Evolutionary conservation across 1,139 yeast species (phyloP), one percentile per base, ranked within the genome.

Genomic region (Entelexis sorbosivorans): DNA sequence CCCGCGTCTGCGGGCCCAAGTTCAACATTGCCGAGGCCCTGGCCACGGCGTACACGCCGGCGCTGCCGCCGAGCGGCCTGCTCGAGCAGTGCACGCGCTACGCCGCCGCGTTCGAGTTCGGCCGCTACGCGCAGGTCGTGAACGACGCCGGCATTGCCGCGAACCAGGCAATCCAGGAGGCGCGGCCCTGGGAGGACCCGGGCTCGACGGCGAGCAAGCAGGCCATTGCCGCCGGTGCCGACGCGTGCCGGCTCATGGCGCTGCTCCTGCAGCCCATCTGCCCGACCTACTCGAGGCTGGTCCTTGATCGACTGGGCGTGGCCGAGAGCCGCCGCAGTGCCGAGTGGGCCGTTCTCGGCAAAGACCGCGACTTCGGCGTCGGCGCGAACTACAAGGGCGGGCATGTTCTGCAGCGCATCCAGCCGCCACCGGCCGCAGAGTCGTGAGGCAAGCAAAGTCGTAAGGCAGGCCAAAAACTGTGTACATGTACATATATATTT

Each of bases 201-300:
- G 61, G 60, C 0, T 60, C 57, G 13, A 57, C 56, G 2, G 32
- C 14, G 13, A 38, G 50, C 10, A 60, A 61, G 38, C 79, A 75
- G 56, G 74, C 79, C 14, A 77, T 88, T 1, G 79, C 74, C 55
- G 64, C 77, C 24, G 83, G 86, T 1, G 76, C 85, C 13, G 97
- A 91, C 60, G 74, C 80, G 0, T 73, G 81, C 16, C 73, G 98
- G 54, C 75, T 86, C 0, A 64, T 77, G 16, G 74, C 91, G 0
- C 78, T 91, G 13, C 63, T 85, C 38, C 71, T 84, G 28, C 77
- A 75, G 53, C 87, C 96, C 1, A 71, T 89, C 28, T 77, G 85
- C 46, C 97, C 97, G 0, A 67, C 69, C 2, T 69, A 86, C 47
- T 67, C 95, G 0, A 57, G 61, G 0, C 66, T 68, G 29, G 68